Percentiles rank a stretch among this genome's conserved stretches.
Conservation (phyloP, 768 basidiomycete species). For the Lentinus tigrinus region DNA sequence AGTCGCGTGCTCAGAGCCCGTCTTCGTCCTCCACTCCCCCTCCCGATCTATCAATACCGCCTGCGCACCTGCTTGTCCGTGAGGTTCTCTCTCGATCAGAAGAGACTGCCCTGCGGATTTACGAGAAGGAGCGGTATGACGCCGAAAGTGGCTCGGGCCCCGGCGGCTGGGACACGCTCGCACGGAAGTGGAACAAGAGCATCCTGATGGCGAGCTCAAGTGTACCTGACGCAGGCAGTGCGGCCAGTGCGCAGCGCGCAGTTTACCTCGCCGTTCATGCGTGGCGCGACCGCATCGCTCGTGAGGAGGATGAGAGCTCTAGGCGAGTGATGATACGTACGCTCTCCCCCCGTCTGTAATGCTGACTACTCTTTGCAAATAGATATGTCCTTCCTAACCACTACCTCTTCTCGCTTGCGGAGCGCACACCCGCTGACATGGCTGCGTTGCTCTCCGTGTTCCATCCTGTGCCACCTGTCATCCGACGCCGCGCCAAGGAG, state of each 20-base stretch:
- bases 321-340: conserved; percentile 44
- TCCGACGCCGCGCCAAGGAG: conserved; percentile 62
- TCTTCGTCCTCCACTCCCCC: conserved; percentile 25
- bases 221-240: conserved; percentile 31
- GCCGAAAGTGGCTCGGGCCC: conserved; percentile 58
- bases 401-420: conserved; percentile 69
- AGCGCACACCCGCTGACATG: conserved; percentile 66
- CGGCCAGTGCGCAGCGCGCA: conserved; percentile 46
- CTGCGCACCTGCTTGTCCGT: conserved; percentile 46
- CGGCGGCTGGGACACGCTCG: conserved; percentile 75
- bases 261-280: conserved; percentile 73
- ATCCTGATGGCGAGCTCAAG: conserved; percentile 38
- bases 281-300: conserved; percentile 80
- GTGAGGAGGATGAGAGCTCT: conserved; percentile 85
- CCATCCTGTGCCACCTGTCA: conserved; percentile 57
- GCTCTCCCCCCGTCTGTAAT: neutral
- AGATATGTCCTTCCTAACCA: conserved; percentile 81
- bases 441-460: conserved; percentile 60
- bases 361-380: neutral
- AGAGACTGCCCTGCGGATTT: conserved; percentile 72
- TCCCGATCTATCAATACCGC: conserved; percentile 14
- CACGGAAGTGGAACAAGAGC: conserved; percentile 81
- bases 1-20: conserved; percentile 41
- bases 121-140: conserved; percentile 72
- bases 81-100: conserved; percentile 71